These are phyloP conservation scores for Entrophospora sp. DNA, from an alignment of 192 early-diverging fungal genomes.

Conservation along the genomic window DNA sequence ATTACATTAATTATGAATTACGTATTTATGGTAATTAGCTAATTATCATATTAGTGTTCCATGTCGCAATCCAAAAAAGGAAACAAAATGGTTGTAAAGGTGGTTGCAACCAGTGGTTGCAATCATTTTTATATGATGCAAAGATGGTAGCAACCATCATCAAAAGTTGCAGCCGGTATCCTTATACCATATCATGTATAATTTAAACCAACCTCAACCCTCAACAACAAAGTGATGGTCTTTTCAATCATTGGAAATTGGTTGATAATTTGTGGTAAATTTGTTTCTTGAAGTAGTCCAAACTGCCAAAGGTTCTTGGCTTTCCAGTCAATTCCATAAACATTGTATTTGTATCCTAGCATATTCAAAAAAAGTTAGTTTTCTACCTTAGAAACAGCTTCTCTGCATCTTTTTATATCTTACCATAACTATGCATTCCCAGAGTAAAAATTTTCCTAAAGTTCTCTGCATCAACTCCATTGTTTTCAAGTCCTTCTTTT, in stretches of 20 bases:
- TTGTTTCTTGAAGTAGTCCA: conserved; percentile 5
- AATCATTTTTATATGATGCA: too few relatives aligned
- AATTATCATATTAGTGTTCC: too few relatives aligned
- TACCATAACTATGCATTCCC: background rate
- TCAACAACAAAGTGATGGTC: background rate
- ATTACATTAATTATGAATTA: too few relatives aligned
- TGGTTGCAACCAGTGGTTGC: too few relatives aligned
- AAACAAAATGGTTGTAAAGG: too few relatives aligned
- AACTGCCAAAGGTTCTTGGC: background rate
- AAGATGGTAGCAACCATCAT: too few relatives aligned
- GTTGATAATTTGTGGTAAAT: conserved; percentile 4
- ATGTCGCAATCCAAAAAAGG: too few relatives aligned
- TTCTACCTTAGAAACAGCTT: too few relatives aligned
- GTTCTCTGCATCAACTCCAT: background rate
- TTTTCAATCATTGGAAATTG: background rate
- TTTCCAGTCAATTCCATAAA: conserved; percentile 9
- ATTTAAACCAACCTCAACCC: background rate
- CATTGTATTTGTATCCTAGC: conserved; percentile 18
- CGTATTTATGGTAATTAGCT: too few relatives aligned
- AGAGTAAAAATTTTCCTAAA: conserved; percentile 7
- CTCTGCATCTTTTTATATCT: background rate
- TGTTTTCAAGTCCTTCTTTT: conserved; percentile 12
- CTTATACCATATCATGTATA: too few relatives aligned
- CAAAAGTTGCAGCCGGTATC: too few relatives aligned
- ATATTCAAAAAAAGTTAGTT: too few relatives aligned